A percentile compares a stretch with the other conserved stretches of the same genome.
phyloP scores from a whole-genome alignment of 2,329 filamentous ascomycete genomes.

The Fusarium udum region DNA sequence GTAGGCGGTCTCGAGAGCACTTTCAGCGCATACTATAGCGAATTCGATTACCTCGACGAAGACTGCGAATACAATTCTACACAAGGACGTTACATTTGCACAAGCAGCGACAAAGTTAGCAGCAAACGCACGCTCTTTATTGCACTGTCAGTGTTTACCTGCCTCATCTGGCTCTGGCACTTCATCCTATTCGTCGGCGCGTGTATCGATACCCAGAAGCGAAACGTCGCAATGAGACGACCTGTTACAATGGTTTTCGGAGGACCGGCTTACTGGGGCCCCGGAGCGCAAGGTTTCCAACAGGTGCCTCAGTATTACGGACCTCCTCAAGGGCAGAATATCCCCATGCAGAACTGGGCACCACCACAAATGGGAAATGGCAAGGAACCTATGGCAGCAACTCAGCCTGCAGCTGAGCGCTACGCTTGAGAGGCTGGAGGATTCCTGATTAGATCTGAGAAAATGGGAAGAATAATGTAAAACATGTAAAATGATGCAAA shows the following conservation, averaged over 20 bases:
- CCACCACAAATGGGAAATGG: slow-evolving; percentile 15
- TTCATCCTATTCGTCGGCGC: slow-evolving; percentile 53
- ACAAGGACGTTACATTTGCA: background rate
- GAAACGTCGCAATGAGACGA: slow-evolving; percentile 40
- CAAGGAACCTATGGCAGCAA: slow-evolving; percentile 1
- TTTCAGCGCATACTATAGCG: slow-evolving; percentile 14
- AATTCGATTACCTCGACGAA: slow-evolving; percentile 24
- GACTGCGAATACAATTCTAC: slow-evolving; percentile 20
- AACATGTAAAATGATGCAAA: background rate
- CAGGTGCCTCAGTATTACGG: slow-evolving; percentile 38
- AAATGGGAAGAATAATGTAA: background rate
- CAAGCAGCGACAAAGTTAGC: background rate
- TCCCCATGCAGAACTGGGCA: slow-evolving; percentile 33
- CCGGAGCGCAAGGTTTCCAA: slow-evolving; percentile 45
- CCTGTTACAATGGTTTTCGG: slow-evolving; percentile 41
- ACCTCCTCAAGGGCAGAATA: slow-evolving; percentile 26
- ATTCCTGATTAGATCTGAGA: background rate
- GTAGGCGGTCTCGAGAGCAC: slow-evolving; percentile 40
- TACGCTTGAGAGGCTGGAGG: slow-evolving; percentile 3
- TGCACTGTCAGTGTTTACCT: slow-evolving; percentile 38
- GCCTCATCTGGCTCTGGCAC: slow-evolving; percentile 45
- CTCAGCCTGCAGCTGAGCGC: slow-evolving; percentile 10
- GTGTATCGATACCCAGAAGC: slow-evolving; percentile 51
- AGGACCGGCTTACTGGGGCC: slow-evolving; percentile 44
- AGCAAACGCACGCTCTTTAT: slow-evolving; percentile 24